Conservation (phyloP, 208 protist species). For the Acanthamoeba divionensis region DNA sequence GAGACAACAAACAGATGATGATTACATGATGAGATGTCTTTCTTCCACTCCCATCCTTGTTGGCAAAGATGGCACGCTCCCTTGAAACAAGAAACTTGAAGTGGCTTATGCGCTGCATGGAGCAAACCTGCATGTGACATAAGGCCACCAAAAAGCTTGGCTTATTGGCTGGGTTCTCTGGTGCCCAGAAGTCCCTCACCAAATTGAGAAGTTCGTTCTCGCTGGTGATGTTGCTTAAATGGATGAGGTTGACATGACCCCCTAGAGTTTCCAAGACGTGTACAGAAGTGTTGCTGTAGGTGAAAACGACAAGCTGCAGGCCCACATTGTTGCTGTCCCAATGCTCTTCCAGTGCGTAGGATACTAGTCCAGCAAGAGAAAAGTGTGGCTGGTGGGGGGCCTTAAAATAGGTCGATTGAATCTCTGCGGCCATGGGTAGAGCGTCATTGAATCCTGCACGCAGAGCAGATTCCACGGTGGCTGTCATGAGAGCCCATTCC, state of each 20-base stretch:
- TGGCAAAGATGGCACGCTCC: neutral
- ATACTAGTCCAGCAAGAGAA: neutral
- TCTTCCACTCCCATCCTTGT: too few relatives aligned
- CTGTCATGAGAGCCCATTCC: conserved; percentile 25
- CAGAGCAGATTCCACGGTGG: neutral
- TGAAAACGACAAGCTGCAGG: neutral
- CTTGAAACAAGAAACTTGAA: conserved; percentile 36
- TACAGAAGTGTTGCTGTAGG: neutral
- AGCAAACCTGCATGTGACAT: neutral
- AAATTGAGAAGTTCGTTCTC: conserved; percentile 1
- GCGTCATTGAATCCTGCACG: neutral
- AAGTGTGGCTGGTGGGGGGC: conserved; percentile 15
- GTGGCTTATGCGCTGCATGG: neutral
- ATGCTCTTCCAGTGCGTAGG: neutral
- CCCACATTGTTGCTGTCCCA: neutral
- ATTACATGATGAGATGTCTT: too few relatives aligned
- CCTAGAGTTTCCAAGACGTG: too few relatives aligned
- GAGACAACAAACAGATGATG: too few relatives aligned
- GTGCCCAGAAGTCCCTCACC: neutral
- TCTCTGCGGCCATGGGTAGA: neutral
- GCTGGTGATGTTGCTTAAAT: neutral
- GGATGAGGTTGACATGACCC: neutral
- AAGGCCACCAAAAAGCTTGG: neutral
- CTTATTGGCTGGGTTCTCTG: neutral
- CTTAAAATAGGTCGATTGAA: neutral